Percentiles rank a stretch among this genome's conserved stretches.
These are phyloP conservation scores for Penicillium steckii DNA, from an alignment of 495 filamentous ascomycete genomes.

Conservation along the genomic window DNA sequence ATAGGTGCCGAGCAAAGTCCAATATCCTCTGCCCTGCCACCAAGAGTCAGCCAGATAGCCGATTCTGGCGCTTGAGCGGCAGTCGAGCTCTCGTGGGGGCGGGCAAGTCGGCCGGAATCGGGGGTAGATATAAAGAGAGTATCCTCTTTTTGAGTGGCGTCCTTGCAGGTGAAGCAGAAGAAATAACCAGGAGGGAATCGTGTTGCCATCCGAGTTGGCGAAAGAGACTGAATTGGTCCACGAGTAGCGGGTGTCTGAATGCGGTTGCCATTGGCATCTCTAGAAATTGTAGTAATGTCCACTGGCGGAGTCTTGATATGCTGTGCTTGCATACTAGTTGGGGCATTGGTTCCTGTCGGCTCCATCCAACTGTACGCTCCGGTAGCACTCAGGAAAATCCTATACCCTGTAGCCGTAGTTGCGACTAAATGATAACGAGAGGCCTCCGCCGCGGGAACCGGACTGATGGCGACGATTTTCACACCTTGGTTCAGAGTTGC, in stretches of 20 bases:
- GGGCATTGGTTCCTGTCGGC: conserved; percentile 57
- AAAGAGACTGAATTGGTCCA: conserved; percentile 44
- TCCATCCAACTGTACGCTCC: conserved; percentile 67
- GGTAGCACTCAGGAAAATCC: conserved; percentile 89
- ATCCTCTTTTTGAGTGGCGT: conserved; percentile 52
- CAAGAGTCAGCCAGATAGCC: conserved; percentile 70
- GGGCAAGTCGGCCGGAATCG: conserved; percentile 76
- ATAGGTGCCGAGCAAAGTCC: conserved; percentile 71
- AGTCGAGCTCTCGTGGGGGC: conserved; percentile 51
- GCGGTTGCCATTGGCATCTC: conserved; percentile 14
- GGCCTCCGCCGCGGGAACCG: conserved; percentile 78
- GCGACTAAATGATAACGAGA: conserved; percentile 85
- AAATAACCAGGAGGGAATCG: conserved; percentile 89
- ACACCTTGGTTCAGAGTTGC: conserved; percentile 66
- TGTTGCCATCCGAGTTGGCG: conserved; percentile 54
- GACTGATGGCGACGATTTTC: conserved; percentile 76
- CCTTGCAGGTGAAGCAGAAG: conserved; percentile 69
- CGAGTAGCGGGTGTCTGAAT: conserved; percentile 29
- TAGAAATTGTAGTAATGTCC: conserved; percentile 29
- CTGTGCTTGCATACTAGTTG: conserved; percentile 95
- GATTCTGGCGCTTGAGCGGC: conserved; percentile 61
- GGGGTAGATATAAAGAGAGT: conserved; percentile 81
- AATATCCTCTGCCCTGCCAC: conserved; percentile 69
- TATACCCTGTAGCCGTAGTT: conserved; percentile 84
- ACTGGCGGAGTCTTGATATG: conserved; percentile 89